Conservation (phyloP, 257 asterid species). For the Lantana camara region DNA sequence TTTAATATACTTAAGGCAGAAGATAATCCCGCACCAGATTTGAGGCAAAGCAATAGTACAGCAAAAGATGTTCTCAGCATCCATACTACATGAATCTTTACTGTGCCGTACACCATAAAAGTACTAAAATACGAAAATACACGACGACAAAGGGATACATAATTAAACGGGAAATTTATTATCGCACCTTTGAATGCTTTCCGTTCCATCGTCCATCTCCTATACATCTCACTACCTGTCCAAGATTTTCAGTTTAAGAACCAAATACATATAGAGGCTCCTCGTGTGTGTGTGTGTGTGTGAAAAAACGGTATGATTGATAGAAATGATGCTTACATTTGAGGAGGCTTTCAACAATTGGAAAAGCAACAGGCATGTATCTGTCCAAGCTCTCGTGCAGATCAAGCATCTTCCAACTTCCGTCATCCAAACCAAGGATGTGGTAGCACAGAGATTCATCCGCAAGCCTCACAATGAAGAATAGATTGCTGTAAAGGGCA, state of each 20-base stretch:
- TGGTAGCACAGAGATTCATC: slow-evolving; percentile 15
- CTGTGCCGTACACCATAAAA: background rate
- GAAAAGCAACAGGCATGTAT: slow-evolving; percentile 24
- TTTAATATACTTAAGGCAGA: background rate
- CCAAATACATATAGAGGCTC: background rate
- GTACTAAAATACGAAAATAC: background rate
- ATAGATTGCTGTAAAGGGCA: slow-evolving; percentile 20
- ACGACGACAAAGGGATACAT: background rate
- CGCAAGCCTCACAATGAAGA: slow-evolving; percentile 20
- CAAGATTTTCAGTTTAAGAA: slow-evolving; percentile 2
- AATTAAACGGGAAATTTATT: background rate
- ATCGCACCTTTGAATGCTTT: background rate
- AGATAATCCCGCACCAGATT: background rate
- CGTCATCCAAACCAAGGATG: slow-evolving; percentile 21
- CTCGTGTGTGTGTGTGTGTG: background rate
- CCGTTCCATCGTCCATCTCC: background rate
- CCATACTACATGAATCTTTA: background rate
- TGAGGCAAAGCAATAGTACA: background rate
- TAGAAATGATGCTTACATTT: slow-evolving; percentile 20
- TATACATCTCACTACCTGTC: slow-evolving; percentile 15
- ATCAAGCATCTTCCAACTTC: slow-evolving; percentile 6
- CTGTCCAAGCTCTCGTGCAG: background rate
- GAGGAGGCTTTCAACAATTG: slow-evolving; percentile 37
- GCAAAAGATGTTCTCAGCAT: background rate
- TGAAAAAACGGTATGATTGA: background rate